phyloP scores from a whole-genome alignment of 352 stramenopile species.

The Phytophthora hibernalis region DNA sequence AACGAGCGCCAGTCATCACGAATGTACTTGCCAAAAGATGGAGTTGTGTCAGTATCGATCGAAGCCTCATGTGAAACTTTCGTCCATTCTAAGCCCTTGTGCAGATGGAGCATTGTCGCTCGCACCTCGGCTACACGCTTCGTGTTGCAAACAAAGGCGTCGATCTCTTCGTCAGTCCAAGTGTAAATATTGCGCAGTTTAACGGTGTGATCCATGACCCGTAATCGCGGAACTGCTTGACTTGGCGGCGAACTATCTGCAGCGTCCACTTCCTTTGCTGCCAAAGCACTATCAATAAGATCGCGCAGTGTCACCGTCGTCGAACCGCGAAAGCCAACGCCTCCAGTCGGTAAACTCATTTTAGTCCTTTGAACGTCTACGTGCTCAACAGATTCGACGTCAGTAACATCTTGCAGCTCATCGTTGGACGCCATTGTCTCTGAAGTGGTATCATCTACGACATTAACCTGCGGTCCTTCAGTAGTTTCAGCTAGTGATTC shows the following conservation, averaged over 20 bases:
- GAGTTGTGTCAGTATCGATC: neutral
- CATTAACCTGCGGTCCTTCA: neutral
- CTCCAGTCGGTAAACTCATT: neutral
- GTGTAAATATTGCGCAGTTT: constrained; percentile 43
- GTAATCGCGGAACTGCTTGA: neutral
- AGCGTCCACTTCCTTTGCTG: neutral
- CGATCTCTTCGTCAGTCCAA: constrained; percentile 63
- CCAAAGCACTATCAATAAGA: neutral
- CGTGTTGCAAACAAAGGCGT: constrained; percentile 48
- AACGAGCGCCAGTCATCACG: constrained; percentile 23
- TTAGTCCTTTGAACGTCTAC: constrained; percentile 10
- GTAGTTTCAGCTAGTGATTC: neutral
- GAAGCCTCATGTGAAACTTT: constrained; percentile 12
- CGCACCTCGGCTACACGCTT: constrained; percentile 57
- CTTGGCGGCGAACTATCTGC: neutral
- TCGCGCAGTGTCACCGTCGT: constrained; percentile 7
- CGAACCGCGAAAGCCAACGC: constrained; percentile 15
- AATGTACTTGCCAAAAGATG: constrained; percentile 9
- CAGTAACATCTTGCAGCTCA: constrained; percentile 18
- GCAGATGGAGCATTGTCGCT: constrained; percentile 31
- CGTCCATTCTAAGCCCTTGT: constrained; percentile 38
- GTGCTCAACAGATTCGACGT: constrained; percentile 25
- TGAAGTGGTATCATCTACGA: neutral
- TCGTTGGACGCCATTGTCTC: neutral
- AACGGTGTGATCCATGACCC: constrained; percentile 4